These are phyloP conservation scores for Oenanthe sinensis DNA, from an alignment of 129 eudicot genomes.

Conservation along the genomic window DNA sequence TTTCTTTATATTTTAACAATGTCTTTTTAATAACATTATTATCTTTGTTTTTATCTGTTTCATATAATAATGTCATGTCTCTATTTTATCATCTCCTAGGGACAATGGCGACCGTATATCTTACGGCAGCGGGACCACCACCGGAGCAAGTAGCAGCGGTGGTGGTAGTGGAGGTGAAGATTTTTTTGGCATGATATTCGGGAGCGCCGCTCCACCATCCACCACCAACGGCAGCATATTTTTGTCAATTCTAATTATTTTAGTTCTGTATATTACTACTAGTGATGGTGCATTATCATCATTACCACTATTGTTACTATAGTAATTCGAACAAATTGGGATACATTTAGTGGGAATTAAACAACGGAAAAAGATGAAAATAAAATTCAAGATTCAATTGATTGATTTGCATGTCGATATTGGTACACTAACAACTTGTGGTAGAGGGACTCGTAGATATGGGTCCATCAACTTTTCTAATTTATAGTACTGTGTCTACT, in stretches of 20 bases:
- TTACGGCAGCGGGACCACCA: constrained; percentile 10
- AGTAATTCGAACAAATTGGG: neutral
- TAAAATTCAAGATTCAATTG: constrained; percentile 7
- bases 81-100: neutral
- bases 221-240: constrained; percentile 13
- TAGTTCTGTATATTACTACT: constrained; percentile 21
- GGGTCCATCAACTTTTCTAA: neutral
- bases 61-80: constrained; percentile 1
- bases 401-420: constrained; percentile 4
- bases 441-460: neutral
- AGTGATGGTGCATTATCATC: constrained; percentile 21
- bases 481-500: neutral
- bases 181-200: constrained; percentile 40
- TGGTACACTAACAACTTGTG: neutral
- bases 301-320: constrained; percentile 10
- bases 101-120: constrained; percentile 19
- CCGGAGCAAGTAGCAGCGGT: constrained; percentile 13
- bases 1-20: neutral
- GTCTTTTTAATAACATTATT: neutral
- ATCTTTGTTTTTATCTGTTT: neutral
- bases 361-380: neutral
- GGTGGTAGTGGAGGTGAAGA: constrained; percentile 17
- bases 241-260: constrained; percentile 28
- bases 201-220: constrained; percentile 30
- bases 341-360: constrained; percentile 7